Evolutionary conservation across 192 early-diverging fungal genomes (phyloP), one percentile per base, ranked within the genome.

Genomic region (Linnemannia exigua): DNA sequence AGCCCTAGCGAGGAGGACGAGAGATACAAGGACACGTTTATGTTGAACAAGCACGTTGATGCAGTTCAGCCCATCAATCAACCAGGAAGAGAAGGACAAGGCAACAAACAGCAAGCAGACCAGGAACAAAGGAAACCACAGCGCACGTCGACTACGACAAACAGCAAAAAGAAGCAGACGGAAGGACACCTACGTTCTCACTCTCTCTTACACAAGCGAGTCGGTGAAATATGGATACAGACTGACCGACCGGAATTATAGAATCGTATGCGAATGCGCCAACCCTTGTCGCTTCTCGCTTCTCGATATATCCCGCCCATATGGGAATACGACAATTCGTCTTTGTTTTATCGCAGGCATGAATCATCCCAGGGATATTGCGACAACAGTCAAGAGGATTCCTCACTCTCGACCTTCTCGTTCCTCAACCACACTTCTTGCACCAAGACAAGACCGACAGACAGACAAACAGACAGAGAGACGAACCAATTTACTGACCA

Each of bases 231-330:
- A 63, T 63, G 58, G 58, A 63, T 63, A 31, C 7, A n/a, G 28
- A 63, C 28, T 63, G 58, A 31, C 9, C 31, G 58, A 15, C 28
- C 15, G 68, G 36, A 38, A 41, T n/a, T 19, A 70, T 22, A 25
- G 20, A 41, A 41, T 36, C 19, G 63, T 41, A 11, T 22, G 28
- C 28, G 7, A 28, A 22, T 6, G 20, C 35, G 6, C n/a, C 52
- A 5, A n/a, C n/a, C 52, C 12, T 31, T 31, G 41, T 6, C n/a
- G n/a, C n/a, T n/a, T n/a, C n/a, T 16, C 54, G 28, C 25, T 63
- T 63, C 58, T 33, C 58, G 58, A 63, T 63, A 31, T 63, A 63
- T 63, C 58, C 58, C 58, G 58, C 58, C 58, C 28, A 63, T 63
- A 70, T 41, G n/a, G 68, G 68, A 70, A 70, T 36, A 16, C 68